A percentile compares a stretch with the other conserved stretches of the same genome.
Conservation (phyloP, 345 rosid species). For the Corchorus capsularis region DNA sequence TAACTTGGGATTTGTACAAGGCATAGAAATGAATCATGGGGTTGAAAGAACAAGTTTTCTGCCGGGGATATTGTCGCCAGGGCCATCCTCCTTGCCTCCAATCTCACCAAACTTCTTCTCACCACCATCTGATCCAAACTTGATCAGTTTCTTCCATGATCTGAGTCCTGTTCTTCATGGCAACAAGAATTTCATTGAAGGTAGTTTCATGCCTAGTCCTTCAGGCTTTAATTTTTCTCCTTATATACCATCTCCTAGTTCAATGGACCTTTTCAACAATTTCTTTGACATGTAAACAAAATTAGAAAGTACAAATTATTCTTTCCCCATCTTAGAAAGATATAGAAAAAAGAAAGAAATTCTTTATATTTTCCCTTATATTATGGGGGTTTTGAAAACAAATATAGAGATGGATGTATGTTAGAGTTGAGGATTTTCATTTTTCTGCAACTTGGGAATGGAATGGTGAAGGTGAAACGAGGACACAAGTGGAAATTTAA, state of each 20-base stretch:
- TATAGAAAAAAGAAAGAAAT: background rate
- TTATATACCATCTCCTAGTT: slow-evolving; percentile 37
- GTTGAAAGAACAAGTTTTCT: slow-evolving; percentile 43
- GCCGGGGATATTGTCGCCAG: slow-evolving; percentile 79
- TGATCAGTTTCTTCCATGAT: slow-evolving; percentile 55
- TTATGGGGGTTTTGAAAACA: background rate
- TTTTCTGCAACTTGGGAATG: background rate
- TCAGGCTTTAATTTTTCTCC: slow-evolving; percentile 43
- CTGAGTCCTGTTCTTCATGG: slow-evolving; percentile 52
- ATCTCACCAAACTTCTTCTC: slow-evolving; percentile 71
- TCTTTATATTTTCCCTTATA: background rate
- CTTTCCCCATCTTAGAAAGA: background rate
- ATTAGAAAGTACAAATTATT: no score
- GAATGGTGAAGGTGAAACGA: background rate
- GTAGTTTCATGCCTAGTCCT: slow-evolving; percentile 66
- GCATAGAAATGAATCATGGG: slow-evolving; percentile 35
- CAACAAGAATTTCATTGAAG: slow-evolving; percentile 51
- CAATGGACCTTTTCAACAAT: slow-evolving; percentile 68
- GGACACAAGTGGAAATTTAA: slow-evolving; percentile 22
- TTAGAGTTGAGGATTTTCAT: background rate
- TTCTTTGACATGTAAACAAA: slow-evolving; percentile 53
- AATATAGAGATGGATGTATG: background rate
- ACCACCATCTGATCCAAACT: slow-evolving; percentile 51
- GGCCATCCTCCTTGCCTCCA: slow-evolving; percentile 61
- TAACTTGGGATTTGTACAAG: slow-evolving; percentile 38